Base-by-base conservation (phyloP, 192 early-diverging fungal genomes). In the Helicostylum pulchrum region DNA sequence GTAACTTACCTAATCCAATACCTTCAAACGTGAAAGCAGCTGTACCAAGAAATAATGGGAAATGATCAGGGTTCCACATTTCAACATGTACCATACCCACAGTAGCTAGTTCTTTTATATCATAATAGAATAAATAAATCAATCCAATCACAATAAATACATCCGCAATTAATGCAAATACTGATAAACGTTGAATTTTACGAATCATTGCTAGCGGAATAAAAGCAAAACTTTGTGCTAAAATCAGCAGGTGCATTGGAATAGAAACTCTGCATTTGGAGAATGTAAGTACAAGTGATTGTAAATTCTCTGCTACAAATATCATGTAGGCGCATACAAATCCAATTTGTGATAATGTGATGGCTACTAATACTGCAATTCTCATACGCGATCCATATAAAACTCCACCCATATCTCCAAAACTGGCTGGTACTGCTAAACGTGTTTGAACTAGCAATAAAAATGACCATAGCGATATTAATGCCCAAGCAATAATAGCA, bases 1-100 rank as follows among this genome's bases (percentile, higher is more conserved):
- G 1, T 53, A 10, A 30, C 54, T 57, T 57, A 66, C 64, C 64
- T 15, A 70, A 32, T 9, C 94, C 93, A 65, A 97, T 92, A 32
- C 95, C 95, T 75, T 97, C 95, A 75, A 90, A 97, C 6, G 93
- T 89, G 73, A 94, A 97, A 43, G 94, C 90, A 34, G 94, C 93
- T 4, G 95, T 97, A 42, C 95, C 95, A 51, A 97, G 83, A 67
- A 97, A 93, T 45, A 95, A 82, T 45, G 92, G 84, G 73, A 94
- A 95, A 67, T 82, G 80, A 65, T 87, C 73, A 21, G 82, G 74
- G 77, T 94, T 97, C 66, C 75, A 65, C 19, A 56, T 21, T 51
- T 86, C 77, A 7, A 94, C 80, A n/a, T 84, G 75, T 10, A 88
- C 87, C 8, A 83, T 67, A 7, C 91, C 90, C 44, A 67, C 66